Base-by-base conservation (phyloP, 2,329 filamentous ascomycete genomes). In the Penicillium polonicum region DNA sequence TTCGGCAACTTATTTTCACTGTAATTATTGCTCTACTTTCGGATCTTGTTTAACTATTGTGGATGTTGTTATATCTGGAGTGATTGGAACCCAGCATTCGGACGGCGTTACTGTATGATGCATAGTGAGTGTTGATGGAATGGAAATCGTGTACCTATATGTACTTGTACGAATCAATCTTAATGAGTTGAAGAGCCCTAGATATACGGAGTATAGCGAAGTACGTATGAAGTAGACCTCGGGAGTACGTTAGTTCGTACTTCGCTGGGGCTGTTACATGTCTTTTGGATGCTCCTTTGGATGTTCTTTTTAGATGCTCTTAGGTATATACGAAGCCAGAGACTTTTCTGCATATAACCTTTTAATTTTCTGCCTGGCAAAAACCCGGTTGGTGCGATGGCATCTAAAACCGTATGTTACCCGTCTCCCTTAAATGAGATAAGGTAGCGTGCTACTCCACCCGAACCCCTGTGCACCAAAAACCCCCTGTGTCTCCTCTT, bases 61-160 rank as follows among this genome's bases (percentile, higher is more conserved):
- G 60, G 35, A 52, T 60, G 53, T 52, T 62, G 55, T 56, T 48
- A 60, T 61, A 58, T 60, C 52, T 55, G 54, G 50, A 60, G 56
- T 59, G 57, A 45, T 52, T 60, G 52, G 59, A 60, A 58, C 61
- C 50, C 31, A 66, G 70, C 71, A 73, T 73, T 70, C 64, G 65
- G 61, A 65, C 41, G 71, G 71, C 70, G 71, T 72, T 61, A 45
- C 44, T 55, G 52, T 59, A 57, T 60, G 60, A 55, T 65, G 61
- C 52, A 64, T 60, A 55, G 38, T 54, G 44, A 49, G 31, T 39
- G 46, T 57, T 57, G 55, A 57, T 43, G 45, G 27, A 27, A 46
- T 44, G 35, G 17, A 35, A 36, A 21, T 33, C 25, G 52, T 46
- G 42, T 45, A 48, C 35, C 27, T 43, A 38, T 44, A 50, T 53